Evolutionary conservation across 2,329 filamentous ascomycete species (phyloP).

Genomic region (Clarireedia hainanense): DNA sequence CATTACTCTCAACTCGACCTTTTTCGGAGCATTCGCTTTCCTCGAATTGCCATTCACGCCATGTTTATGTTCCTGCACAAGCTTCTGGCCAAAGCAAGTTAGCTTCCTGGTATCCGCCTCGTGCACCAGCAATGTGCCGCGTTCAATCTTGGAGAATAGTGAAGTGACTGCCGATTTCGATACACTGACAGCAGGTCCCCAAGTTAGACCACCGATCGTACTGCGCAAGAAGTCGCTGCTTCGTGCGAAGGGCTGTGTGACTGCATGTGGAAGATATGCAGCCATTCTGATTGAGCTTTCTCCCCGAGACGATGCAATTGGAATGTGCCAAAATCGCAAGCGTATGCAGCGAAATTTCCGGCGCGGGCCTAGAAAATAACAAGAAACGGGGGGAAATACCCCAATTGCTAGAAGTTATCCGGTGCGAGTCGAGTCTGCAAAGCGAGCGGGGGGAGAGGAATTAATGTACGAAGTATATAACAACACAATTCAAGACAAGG

Average conservation of each 20-base stretch:
- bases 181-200: slow-evolving; percentile 29
- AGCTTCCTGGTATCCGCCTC: slow-evolving; percentile 39
- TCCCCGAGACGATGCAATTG: no score
- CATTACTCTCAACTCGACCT: slow-evolving; percentile 50
- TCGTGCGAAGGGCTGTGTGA: slow-evolving; percentile 32
- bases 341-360: no score
- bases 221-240: slow-evolving; percentile 35
- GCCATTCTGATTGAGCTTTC: slow-evolving; percentile 14
- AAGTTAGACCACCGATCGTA: slow-evolving; percentile 37
- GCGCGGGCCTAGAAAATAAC: no score
- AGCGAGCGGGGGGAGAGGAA: no score
- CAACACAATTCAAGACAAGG: no score
- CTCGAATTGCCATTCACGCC: slow-evolving; percentile 30
- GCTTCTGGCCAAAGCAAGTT: slow-evolving; percentile 39
- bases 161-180: slow-evolving; percentile 40
- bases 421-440: no score
- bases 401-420: no score
- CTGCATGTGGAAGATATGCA: slow-evolving; percentile 31
- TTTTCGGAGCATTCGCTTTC: slow-evolving; percentile 32
- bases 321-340: background rate
- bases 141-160: slow-evolving; percentile 39
- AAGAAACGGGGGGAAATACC: no score
- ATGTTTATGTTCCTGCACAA: slow-evolving; percentile 32
- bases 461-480: no score
- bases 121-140: slow-evolving; percentile 40